Conservation (phyloP, 257 asterid species). For the Orobanche coerulescens region DNA sequence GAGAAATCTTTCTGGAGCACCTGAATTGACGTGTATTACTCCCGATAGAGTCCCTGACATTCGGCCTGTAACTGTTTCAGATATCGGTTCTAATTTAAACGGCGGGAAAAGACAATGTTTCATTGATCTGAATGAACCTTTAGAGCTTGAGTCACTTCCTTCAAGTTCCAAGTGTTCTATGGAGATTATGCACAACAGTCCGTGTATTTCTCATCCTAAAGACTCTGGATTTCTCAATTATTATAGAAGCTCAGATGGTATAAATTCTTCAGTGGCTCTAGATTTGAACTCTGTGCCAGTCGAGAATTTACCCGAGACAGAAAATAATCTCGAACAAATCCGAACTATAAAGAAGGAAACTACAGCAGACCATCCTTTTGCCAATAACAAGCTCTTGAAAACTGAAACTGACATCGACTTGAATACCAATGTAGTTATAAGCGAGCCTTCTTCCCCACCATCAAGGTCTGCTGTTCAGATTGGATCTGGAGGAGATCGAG, state of each 20-base stretch:
- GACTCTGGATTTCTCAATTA: conserved; percentile 15
- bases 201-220: conserved; percentile 21
- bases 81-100: conserved; percentile 23
- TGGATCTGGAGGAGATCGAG: conserved; percentile 20
- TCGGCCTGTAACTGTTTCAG: conserved; percentile 23
- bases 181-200: conserved; percentile 23
- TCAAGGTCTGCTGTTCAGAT: background rate
- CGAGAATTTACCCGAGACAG: conserved; percentile 23
- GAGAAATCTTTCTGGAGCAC: conserved; percentile 18
- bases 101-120: conserved; percentile 23
- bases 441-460: conserved; percentile 21
- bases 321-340: conserved; percentile 15
- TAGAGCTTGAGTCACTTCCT: conserved; percentile 28
- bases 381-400: conserved; percentile 20
- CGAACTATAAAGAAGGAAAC: conserved; percentile 19
- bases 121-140: conserved; percentile 67
- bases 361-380: conserved; percentile 10
- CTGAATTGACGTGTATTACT: conserved; percentile 10
- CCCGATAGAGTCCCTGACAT: background rate
- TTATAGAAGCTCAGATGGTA: conserved; percentile 21
- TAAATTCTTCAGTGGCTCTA: conserved; percentile 23
- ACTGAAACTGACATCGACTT: conserved; percentile 27
- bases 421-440: conserved; percentile 14
- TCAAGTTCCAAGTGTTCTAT: conserved; percentile 16
- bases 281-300: conserved; percentile 43